These are phyloP conservation scores for Ustilago shanxiensis DNA, from an alignment of 1,284 basidiomycete genomes.

Conservation along the genomic window DNA sequence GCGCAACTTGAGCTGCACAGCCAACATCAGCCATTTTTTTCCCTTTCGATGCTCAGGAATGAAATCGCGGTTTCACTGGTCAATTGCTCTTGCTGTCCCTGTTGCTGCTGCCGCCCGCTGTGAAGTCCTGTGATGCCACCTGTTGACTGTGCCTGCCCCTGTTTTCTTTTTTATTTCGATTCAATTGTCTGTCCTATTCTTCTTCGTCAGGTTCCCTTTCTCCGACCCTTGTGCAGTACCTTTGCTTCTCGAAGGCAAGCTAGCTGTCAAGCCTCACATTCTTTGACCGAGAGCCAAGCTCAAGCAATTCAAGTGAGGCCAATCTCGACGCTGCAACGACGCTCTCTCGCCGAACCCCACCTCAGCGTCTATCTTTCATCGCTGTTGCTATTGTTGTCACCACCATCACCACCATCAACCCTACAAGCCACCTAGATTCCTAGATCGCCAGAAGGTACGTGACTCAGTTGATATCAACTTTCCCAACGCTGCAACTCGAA, in stretches of 20 bases:
- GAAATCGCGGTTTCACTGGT: constrained; percentile 2
- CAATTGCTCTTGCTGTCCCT: no score
- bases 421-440: constrained; percentile 1
- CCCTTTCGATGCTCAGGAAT: constrained; percentile 12
- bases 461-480: neutral
- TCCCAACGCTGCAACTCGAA: neutral
- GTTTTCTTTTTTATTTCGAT: neutral
- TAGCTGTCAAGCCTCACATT: constrained; percentile 1
- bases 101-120: no score
- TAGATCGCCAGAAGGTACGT: neutral
- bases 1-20: constrained; percentile 5
- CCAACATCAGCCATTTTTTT: neutral
- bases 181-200: no score
- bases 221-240: neutral
- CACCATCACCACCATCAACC: neutral
- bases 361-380: neutral
- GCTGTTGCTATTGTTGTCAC: neutral
- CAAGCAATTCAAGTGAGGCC: neutral
- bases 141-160: neutral
- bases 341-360: neutral
- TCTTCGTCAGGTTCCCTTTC: no score
- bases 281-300: neutral
- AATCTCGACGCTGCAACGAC: neutral
- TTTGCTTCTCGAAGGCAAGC: no score
- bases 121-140: neutral